Base-by-base conservation (phyloP, 805 yeast genomes). In the Lachancea lanzarotensis region DNA sequence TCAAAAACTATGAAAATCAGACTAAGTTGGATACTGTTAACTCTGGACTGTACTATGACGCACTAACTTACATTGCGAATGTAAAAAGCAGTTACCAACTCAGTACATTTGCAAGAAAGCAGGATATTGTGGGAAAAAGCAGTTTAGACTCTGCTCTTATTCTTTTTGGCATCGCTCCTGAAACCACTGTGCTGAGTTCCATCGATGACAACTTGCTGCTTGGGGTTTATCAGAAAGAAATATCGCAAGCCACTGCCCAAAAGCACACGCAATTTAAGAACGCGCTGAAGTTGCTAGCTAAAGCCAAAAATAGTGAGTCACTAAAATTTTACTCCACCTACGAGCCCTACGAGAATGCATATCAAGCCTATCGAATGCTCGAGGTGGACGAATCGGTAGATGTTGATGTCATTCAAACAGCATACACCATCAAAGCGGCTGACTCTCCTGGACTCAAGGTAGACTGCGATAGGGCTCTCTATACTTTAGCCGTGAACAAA, bases 391-490 rank as follows among this genome's bases (percentile, higher is more conserved):
- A 71, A 1, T 63, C 70, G 0, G 77, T 80, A 12, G 82, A 76
- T 47, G 86, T 82, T 56, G 93, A 85, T 50, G 78, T 84, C 36
- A 75, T 87, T 2, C 71, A 79, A 25, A 83, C 95, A 1, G 90
- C 95, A 0, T 84, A 78, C 55, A 81, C 83, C 46, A 70, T 83
- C 35, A 79, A 80, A 47, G 56, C 73, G 1, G 75, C 76, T 35
- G 95, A 85, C 45, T 54, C 65, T 1, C 70, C 69, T 1, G 69
- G 72, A 1, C 46, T 43, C 56, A 74, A 42, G 68, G 65, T 32
- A 51, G 76, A 27, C 47, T 57, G 40, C 43, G 74, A 78, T 38
- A 71, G 82, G 46, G 79, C 89, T 0, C 63, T 85, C 36, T 65
- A 79, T 20, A 75, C 89, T 0, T 70, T 85, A 30, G 90, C 87